Base-by-base conservation (phyloP, 2,329 filamentous ascomycete species). In the Fusarium marasasianum region DNA sequence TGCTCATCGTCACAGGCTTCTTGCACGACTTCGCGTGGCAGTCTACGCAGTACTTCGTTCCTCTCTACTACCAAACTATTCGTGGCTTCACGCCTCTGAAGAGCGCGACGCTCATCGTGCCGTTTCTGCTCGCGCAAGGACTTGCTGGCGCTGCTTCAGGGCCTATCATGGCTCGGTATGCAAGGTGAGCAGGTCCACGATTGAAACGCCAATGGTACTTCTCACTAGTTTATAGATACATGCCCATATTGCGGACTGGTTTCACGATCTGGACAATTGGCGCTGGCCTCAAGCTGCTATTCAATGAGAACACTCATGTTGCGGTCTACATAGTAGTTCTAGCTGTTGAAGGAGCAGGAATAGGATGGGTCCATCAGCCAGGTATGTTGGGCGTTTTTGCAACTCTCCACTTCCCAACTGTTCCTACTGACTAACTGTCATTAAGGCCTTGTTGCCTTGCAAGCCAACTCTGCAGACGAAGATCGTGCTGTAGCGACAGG, bases 1-100 rank as follows among this genome's bases (percentile, higher is more conserved):
- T 57, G 2, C 63, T 66, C 14, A 68, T 68, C 8, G 11, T 62
- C 1, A 61, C 43, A 12, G 65, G 55, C 1, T 63, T 63, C 7
- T 26, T 69, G 1, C 65, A 61, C 0, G 66, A 67, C 1, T 53
- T 69, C 5, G 64, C 55, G 9, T 74, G 65, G 74, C 72, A 59
- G 11, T 58, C 50, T 8, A 67, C 62, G 0, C 38, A 66, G 3
- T 66, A 66, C 5, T 66, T 66, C 5, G 43, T 66, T 1, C 64
- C 64, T 6, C 26, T 67, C 0, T 67, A 67, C 11, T 66, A 66
- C 4, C 62, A 67, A 12, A 59, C 50, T 15, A 44, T 67, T 1
- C 45, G 43, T 0, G 64, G 62, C 0, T 66, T 65, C 8, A 15
- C 47, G 0, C 59, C 63, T 0, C 2, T 64, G 8, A 45, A 45